A percentile compares a stretch with the other conserved stretches of the same genome.
phyloP scores from a whole-genome alignment of 441 rosid species.

The Kokia cookei region DNA sequence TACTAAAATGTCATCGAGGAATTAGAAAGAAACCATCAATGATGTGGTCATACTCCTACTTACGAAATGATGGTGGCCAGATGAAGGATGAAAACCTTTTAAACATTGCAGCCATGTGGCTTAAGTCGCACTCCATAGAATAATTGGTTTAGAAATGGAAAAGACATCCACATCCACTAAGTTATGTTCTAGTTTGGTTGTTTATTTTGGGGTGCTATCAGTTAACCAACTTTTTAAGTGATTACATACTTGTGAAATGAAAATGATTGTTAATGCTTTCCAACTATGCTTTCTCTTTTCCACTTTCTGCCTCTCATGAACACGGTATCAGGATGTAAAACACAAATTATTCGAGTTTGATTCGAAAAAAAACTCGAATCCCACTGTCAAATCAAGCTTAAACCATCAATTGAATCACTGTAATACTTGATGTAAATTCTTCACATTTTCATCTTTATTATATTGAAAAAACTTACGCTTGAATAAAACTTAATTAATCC shows the following conservation, averaged over 20 bases:
- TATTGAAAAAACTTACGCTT: no score
- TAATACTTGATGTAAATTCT: no score
- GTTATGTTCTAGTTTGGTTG: constrained; percentile 2
- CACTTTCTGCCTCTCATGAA: constrained; percentile 1
- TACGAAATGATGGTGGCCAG: background rate
- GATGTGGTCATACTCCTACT: no score
- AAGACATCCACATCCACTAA: constrained; percentile 3
- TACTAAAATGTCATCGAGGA: no score
- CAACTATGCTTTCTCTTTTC: constrained; percentile 14
- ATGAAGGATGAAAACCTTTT: background rate
- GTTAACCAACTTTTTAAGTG: constrained; percentile 19
- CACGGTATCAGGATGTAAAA: no score
- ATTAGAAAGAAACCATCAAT: no score
- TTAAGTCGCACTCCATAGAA: constrained; percentile 19
- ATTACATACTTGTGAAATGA: constrained; percentile 9
- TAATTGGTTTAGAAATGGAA: constrained; percentile 24
- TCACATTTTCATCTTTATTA: no score
- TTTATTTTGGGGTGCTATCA: background rate
- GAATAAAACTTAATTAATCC: no score
- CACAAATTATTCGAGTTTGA: no score
- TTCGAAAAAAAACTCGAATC: no score
- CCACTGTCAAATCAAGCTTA: no score
- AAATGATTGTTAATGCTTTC: constrained; percentile 11
- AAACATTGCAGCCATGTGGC: constrained; percentile 22
- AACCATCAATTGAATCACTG: no score